phyloP scores from a whole-genome alignment of 1,284 basidiomycete genomes.

The Agaricales sp. region DNA sequence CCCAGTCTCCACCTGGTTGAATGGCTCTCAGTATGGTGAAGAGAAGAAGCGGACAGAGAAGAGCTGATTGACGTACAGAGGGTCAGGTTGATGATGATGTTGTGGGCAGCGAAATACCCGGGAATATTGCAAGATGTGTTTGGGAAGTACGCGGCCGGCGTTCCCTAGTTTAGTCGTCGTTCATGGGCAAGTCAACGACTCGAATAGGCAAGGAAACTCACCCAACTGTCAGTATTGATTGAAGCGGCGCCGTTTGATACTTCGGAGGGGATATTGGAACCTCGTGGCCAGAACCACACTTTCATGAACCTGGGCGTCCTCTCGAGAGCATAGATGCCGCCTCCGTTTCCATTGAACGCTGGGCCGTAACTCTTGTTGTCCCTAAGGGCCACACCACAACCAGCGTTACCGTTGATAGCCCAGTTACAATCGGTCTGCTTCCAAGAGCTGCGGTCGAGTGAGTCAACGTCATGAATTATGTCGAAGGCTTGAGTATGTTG shows the following conservation, averaged over 20 bases:
- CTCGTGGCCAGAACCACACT: conserved; percentile 51
- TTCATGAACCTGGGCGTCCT: not conserved
- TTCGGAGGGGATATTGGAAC: conserved; percentile 30
- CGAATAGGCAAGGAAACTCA: too few relatives aligned
- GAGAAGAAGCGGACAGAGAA: conserved; percentile 15
- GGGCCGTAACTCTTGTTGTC: conserved; percentile 45
- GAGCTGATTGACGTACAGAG: conserved; percentile 28
- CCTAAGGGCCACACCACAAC: conserved; percentile 31
- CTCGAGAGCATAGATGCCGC: not conserved
- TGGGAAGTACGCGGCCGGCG: conserved; percentile 46
- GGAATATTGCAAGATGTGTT: conserved; percentile 38
- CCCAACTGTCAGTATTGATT: conserved; percentile 40
- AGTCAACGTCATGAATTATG: too few relatives aligned
- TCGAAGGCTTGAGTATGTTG: too few relatives aligned
- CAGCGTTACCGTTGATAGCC: not conserved
- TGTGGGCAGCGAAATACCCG: conserved; percentile 42
- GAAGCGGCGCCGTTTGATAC: conserved; percentile 27
- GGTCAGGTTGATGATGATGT: conserved; percentile 50
- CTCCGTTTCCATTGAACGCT: conserved; percentile 36
- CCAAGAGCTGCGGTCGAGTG: conserved; percentile 21
- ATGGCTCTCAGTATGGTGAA: conserved; percentile 25
- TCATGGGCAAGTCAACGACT: conserved; percentile 25
- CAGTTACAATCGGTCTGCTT: conserved; percentile 40
- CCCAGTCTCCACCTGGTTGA: conserved; percentile 45
- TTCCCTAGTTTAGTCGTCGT: conserved; percentile 15